Percentiles rank a stretch among this genome's conserved stretches.
Conservation (phyloP, 2,329 filamentous ascomycete species). For the Clonostachys solani region DNA sequence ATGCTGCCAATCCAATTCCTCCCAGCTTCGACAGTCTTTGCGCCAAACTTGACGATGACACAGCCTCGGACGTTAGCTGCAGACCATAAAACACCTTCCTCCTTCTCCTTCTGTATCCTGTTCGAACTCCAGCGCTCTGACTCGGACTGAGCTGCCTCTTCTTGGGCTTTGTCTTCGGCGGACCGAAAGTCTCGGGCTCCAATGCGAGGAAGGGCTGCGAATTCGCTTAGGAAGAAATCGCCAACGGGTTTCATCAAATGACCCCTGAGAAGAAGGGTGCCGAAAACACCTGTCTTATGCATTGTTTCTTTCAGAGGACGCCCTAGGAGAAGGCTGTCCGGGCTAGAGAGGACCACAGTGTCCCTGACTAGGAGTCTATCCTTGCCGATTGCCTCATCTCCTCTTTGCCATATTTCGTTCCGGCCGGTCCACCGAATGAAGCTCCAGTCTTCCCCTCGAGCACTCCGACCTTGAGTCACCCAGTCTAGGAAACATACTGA, state of each 20-base stretch:
- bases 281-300: constrained; percentile 72
- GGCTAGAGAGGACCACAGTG: constrained; percentile 68
- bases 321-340: constrained; percentile 30
- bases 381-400: constrained; percentile 21
- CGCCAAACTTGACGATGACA: constrained; percentile 87
- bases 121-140: constrained; percentile 47
- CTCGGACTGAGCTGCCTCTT: constrained; percentile 27
- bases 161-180: constrained; percentile 39
- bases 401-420: constrained; percentile 75
- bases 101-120: constrained; percentile 54
- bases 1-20: constrained; percentile 76
- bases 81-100: constrained; percentile 70
- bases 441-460: constrained; percentile 86
- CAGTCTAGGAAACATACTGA: constrained; percentile 85
- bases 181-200: constrained; percentile 74
- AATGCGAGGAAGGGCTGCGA: constrained; percentile 72
- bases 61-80: constrained; percentile 77
- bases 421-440: constrained; percentile 74
- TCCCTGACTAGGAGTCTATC: constrained; percentile 76
- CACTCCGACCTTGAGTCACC: constrained; percentile 84
- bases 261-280: constrained; percentile 80
- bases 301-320: constrained; percentile 56
- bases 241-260: constrained; percentile 62
- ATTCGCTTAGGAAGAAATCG: constrained; percentile 75
- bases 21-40: constrained; percentile 74